Evolutionary conservation across 2,329 filamentous ascomycete genomes (phyloP), one percentile per base, ranked within the genome.

Genomic region (Pseudocercospora eumusae): DNA sequence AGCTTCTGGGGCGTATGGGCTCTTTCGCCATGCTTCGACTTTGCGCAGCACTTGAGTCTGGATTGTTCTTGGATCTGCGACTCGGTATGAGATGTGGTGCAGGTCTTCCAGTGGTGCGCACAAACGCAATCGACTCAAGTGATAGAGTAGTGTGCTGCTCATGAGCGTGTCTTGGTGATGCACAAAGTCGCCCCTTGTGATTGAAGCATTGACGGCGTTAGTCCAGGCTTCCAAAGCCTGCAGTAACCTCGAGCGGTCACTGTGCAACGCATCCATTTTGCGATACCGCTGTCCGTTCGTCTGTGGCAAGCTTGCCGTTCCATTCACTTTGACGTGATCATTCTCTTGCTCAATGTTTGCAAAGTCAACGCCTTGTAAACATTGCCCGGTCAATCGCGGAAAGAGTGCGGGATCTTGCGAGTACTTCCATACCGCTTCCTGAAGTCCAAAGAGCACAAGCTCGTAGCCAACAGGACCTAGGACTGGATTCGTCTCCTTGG

Each of bases 351-450:
- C 36, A 8, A 27, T 56, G 9, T 40, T 44, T 5, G 53, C 53
- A 40, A 56, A 56, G 36, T 56, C 53, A n/a, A 56, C 31, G 10
- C 53, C 53, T 13, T 44, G 33, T 13, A 56, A 27, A 21, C 53
- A 56, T 33, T 60, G 23, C 20, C 59, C 62, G 11, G 62, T 66
- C 31, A 66, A 36, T 8, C 64, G 47, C 54, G 63, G 60, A 50
- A 64, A 66, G 9, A 64, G 56, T 4, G 62, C 62, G 15, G 62
- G 60, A 13, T 66, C 64, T n/a, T 66, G 64, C n/a, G 62, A 61
- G 55, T 64, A 64, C 36, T 58, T 56, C 64, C 64, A 66, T 6
- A 66, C 64, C 6, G 57, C 60, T 47, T 64, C 62, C 31, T 66
- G 64, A 4, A 66, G 56, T 7, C 64, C 64, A 50, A 64, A 64